A percentile compares a stretch with the other conserved stretches of the same genome.
These are phyloP conservation scores for Parathielavia appendiculata DNA, from an alignment of 495 filamentous ascomycete species.

Conservation along the genomic window DNA sequence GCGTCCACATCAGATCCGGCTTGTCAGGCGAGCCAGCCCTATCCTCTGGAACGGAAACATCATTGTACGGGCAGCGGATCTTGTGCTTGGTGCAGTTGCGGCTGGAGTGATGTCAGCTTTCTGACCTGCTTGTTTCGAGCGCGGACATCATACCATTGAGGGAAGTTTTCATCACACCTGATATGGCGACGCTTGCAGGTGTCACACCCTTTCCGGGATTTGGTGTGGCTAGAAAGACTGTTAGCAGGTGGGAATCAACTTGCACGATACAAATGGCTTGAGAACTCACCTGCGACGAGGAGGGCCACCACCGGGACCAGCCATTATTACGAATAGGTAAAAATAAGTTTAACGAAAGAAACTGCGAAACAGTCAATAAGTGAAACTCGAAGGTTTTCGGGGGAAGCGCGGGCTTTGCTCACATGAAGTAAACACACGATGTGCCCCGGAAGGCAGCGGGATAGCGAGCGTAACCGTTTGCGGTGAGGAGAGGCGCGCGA, in stretches of 20 bases:
- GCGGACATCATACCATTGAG: constrained; percentile 74
- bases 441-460: constrained; percentile 22
- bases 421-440: constrained; percentile 40
- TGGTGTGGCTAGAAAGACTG: constrained; percentile 69
- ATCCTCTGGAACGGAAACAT: constrained; percentile 62
- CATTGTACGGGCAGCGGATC: constrained; percentile 95
- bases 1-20: constrained; percentile 75
- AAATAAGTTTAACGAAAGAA: constrained; percentile 38
- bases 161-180: constrained; percentile 93
- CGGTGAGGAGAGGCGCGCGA: constrained; percentile 28
- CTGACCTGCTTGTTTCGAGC: not conserved
- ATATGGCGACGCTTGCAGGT: constrained; percentile 98
- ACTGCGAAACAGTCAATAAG: constrained; percentile 28
- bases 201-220: constrained; percentile 94
- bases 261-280: constrained; percentile 11
- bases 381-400: not conserved
- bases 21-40: constrained; percentile 61
- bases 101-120: constrained; percentile 47
- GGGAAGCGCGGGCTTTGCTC: constrained; percentile 17
- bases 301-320: constrained; percentile 68
- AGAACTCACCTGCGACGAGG: constrained; percentile 55
- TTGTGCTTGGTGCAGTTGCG: constrained; percentile 99
- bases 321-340: constrained; percentile 54
- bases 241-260: constrained; percentile 17
- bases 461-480: constrained; percentile 39